phyloP scores from a whole-genome alignment of 306 rosid genomes.

The Rubus idaeus region DNA sequence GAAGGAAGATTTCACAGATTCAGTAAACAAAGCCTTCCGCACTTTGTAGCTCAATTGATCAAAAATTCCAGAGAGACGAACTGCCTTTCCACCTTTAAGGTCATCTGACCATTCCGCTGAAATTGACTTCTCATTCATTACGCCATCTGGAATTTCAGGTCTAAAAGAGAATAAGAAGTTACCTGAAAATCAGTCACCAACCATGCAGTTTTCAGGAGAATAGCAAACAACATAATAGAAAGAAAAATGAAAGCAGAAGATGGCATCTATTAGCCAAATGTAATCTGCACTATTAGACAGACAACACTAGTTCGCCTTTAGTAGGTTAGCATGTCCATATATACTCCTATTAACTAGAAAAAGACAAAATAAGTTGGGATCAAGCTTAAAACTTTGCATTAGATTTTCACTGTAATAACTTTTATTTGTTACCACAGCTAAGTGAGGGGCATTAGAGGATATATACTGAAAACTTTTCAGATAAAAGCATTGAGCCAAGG shows the following conservation, averaged over 20 bases:
- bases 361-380: background rate
- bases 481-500: too few relatives aligned
- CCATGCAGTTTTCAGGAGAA: background rate
- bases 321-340: background rate
- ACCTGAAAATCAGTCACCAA: slow-evolving; percentile 54
- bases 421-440: too few relatives aligned
- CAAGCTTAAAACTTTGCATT: background rate
- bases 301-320: background rate
- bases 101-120: slow-evolving; percentile 77
- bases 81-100: slow-evolving; percentile 90
- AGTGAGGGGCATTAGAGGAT: too few relatives aligned
- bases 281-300: background rate
- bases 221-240: slow-evolving; percentile 11
- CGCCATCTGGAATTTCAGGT: slow-evolving; percentile 59
- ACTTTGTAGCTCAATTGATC: slow-evolving; percentile 81
- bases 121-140: slow-evolving; percentile 41
- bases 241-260: background rate
- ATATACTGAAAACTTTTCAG: too few relatives aligned
- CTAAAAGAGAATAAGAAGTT: slow-evolving; percentile 83
- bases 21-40: slow-evolving; percentile 65
- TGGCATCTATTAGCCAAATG: background rate
- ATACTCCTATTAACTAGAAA: background rate
- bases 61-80: slow-evolving; percentile 76
- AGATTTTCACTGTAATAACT: too few relatives aligned
- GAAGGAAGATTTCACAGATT: slow-evolving; percentile 63